Evolutionary conservation across 257 asterid genomes (phyloP), one percentile per base, ranked within the genome.

Genomic region (Fraxinus americana): DNA sequence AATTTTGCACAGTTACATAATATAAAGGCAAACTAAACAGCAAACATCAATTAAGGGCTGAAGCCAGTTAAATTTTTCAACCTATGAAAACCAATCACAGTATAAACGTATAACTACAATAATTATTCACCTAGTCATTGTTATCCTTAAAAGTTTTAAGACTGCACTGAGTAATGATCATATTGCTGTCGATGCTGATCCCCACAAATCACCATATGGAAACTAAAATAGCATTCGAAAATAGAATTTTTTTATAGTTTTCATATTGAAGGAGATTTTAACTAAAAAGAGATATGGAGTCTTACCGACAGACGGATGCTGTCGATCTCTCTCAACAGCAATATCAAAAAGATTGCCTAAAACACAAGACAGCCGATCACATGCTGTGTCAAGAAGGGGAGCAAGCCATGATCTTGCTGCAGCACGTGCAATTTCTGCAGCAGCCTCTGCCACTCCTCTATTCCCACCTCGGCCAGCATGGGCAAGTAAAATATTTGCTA

Each of bases 381-480:
- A 95, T 52, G 98, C 99, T 32, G 94, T 88, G 75, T 93, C 97
- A 79, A 95, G 97, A 83, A 95, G 97, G 80, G 97, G 98, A 75
- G 98, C 91, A 69, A 95, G 96, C 98, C 98, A 93, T 1, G 98
- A 87, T 82, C 88, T 90, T 67, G 99, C 98, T 79, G 98, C 93
- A 82, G 98, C 89, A 68, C 97, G 97, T 67, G 98, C 98, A 75
- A 95, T 95, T 88, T 93, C 97, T 69, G 98, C 99, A 86, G 98
- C 99, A 77, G 99, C 99, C 89, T 95, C 98, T 71, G 91, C 75
- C 78, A 90, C 77, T 73, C 99, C 99, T 85, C 92, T 86, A 78
- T 84, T 88, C 80, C 98, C 98, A 72, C 94, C 92, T 77, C 95
- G 90, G 32, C 98, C 96, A 81, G 98, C 96, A 83, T 91, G 99